Percentiles rank a stretch among this genome's conserved stretches.
These are phyloP conservation scores for Termitomyces sp. DNA, from an alignment of 768 basidiomycete species.

Conservation along the genomic window DNA sequence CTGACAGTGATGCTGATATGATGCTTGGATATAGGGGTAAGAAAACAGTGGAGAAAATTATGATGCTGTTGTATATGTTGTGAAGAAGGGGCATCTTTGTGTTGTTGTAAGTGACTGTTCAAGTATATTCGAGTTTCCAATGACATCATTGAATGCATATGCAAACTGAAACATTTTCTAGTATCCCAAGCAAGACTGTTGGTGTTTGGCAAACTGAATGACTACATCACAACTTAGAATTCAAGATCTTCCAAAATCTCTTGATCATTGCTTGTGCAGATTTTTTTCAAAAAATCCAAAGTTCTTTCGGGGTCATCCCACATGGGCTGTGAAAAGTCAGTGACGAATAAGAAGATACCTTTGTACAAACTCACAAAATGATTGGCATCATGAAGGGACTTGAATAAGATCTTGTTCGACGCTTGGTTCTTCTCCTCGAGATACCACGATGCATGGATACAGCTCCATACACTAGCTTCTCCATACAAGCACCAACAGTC, in stretches of 20 bases:
- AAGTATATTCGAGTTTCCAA: too few species aligned
- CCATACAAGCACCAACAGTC: slow-evolving; percentile 1
- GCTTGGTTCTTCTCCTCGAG: background rate
- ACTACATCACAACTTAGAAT: background rate
- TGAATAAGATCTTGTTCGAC: background rate
- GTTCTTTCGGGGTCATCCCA: slow-evolving; percentile 4
- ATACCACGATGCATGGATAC: slow-evolving; percentile 1
- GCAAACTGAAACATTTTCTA: too few species aligned
- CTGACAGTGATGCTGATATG: too few species aligned
- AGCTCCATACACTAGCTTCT: slow-evolving; percentile 3
- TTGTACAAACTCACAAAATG: slow-evolving; percentile 5
- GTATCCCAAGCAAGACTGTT: too few species aligned
- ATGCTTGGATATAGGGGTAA: too few species aligned
- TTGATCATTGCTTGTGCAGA: background rate
- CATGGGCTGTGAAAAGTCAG: background rate
- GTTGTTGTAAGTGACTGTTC: too few species aligned
- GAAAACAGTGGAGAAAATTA: too few species aligned
- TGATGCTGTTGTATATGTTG: too few species aligned
- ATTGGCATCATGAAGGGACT: background rate
- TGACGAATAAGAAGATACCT: background rate
- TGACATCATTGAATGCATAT: too few species aligned
- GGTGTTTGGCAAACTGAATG: too few species aligned
- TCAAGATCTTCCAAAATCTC: background rate
- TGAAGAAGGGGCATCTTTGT: too few species aligned
- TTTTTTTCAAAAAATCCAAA: background rate